Evolutionary conservation across 305 asterid genomes (phyloP).

Genomic region (Ajuga reptans): DNA sequence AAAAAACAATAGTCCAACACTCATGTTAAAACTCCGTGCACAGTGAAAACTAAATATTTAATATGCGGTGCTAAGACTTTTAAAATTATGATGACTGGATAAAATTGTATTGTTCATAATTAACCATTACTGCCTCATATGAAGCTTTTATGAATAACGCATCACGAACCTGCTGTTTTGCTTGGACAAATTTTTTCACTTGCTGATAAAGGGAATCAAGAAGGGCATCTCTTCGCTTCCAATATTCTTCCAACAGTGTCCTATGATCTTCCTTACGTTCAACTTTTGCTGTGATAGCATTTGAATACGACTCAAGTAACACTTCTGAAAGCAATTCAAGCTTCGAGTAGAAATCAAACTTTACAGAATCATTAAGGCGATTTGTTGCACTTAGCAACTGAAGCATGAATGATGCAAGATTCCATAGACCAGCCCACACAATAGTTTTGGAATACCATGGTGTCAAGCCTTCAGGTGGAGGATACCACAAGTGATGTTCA

Average conservation of each 20-base stretch:
- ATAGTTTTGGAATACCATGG: slow-evolving; percentile 78
- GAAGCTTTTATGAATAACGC: slow-evolving; percentile 12
- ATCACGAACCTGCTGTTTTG: slow-evolving; percentile 45
- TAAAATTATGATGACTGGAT: not conserved
- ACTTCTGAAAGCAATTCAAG: slow-evolving; percentile 65
- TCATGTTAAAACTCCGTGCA: not conserved
- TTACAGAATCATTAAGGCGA: slow-evolving; percentile 47
- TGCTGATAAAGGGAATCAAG: slow-evolving; percentile 71
- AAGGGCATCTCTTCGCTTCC: slow-evolving; percentile 69
- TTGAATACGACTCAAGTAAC: slow-evolving; percentile 67
- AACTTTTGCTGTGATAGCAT: slow-evolving; percentile 64
- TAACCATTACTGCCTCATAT: slow-evolving; percentile 14
- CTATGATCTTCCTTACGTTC: slow-evolving; percentile 73
- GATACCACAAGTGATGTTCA: slow-evolving; percentile 81
- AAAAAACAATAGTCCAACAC: not conserved
- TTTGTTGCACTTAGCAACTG: slow-evolving; percentile 52
- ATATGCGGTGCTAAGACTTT: not conserved
- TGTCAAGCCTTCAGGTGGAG: slow-evolving; percentile 71
- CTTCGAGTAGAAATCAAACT: slow-evolving; percentile 49
- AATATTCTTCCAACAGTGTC: slow-evolving; percentile 59
- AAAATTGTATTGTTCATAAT: not conserved
- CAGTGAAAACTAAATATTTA: not conserved
- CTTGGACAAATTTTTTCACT: slow-evolving; percentile 46
- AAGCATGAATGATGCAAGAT: slow-evolving; percentile 68
- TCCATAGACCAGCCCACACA: slow-evolving; percentile 71